Percentiles rank a stretch among this genome's conserved stretches.
phyloP scores from a whole-genome alignment of 306 rosid species.

The Vigna radiata region DNA sequence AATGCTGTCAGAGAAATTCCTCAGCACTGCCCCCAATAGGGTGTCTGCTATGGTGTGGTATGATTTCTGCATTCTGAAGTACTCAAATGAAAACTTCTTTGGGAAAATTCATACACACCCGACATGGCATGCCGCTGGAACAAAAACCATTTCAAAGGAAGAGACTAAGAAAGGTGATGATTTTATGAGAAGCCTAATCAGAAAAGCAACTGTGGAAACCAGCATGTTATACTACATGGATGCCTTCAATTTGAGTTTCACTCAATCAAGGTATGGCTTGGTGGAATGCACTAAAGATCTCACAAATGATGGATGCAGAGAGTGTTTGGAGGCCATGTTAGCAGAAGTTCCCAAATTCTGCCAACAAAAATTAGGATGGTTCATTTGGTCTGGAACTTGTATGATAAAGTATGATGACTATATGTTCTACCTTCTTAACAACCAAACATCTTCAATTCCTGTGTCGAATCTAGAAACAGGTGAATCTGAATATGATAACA shows the following conservation, averaged over 20 bases:
- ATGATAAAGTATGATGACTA: background rate
- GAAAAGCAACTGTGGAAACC: background rate
- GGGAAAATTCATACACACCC: background rate
- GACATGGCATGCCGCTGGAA: background rate
- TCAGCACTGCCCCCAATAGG: background rate
- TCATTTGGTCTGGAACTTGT: background rate
- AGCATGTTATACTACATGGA: background rate
- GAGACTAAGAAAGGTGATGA: background rate
- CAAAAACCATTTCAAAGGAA: background rate
- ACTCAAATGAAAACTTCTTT: background rate
- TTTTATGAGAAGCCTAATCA: background rate
- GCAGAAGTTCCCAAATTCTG: background rate
- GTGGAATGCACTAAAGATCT: background rate
- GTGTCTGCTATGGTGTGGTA: background rate
- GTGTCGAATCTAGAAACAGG: background rate
- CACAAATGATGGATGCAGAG: background rate
- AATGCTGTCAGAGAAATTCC: background rate
- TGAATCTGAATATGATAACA: background rate
- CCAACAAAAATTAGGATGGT: background rate
- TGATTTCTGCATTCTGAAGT: background rate
- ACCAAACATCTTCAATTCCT: background rate
- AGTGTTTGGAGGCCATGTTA: background rate
- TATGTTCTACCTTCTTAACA: background rate
- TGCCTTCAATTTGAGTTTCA: background rate
- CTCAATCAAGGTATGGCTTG: background rate